Base-by-base conservation (phyloP, 192 early-diverging fungal species). In the Rhizophagus clarus region DNA sequence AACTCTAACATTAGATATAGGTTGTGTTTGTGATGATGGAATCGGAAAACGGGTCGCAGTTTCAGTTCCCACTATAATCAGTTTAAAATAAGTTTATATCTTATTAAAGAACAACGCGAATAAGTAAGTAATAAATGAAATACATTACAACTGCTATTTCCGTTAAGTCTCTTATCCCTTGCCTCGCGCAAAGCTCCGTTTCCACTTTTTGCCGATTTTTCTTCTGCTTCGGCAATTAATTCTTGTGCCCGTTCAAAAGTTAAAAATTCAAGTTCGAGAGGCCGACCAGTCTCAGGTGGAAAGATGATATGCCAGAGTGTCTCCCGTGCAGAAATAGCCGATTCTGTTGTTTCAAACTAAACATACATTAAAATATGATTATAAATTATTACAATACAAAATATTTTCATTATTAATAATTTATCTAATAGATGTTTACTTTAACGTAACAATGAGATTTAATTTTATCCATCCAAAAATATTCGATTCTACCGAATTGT, bases 401-500 rank as follows among this genome's bases (percentile, higher is more conserved):
- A 4, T 22, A 74, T 10, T 29, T n/a, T 74, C 22, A 56, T 20
- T 61, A 32, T 24, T 5, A 61, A 74, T 56, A 31, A 74, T 24
- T 24, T 63, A n/a, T n/a, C n/a, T n/a, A 60, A 60, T 62, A 32
- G 14, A 51, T 32, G 12, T 34, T 84, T 88, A 91, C 91, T 34
- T 82, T 81, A 11, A 90, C 90, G 83, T 88, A 92, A 69, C 90
- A 88, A 77, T 92, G 91, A 3, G 90, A 88, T 61, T 89, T 88
- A 76, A 92, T 91, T 56, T 66, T 81, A 73, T 92, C 88, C 85
- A 92, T 88, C 91, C 91, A 92, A 14, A 92, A 79, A 47, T 79
- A 80, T 22, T 90, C 88, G 10, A 90, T 64, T 26, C 79, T 83
- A 24, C 91, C 91, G 80, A 84, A 89, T 72, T 87, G 76, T 64